Percentiles rank a stretch among this genome's conserved stretches.
phyloP scores from a whole-genome alignment of 2,329 filamentous ascomycete species.

The Geosmithia flava region DNA sequence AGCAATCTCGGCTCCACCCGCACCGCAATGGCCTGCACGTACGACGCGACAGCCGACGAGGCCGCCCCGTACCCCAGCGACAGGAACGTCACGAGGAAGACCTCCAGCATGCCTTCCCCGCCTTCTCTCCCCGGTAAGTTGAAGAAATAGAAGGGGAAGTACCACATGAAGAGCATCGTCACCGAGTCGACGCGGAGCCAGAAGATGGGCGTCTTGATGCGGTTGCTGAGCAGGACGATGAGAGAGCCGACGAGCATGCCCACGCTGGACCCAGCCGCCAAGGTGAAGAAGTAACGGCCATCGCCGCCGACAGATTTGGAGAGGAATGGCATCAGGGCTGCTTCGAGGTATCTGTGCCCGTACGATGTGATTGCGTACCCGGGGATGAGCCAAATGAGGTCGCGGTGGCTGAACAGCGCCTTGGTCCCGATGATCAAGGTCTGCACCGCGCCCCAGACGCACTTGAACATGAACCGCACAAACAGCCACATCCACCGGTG shows the following conservation, averaged over 20 bases:
- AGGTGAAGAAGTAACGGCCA: conserved; percentile 35
- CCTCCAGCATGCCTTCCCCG: too few species aligned
- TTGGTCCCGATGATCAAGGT: conserved; percentile 21
- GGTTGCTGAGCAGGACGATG: conserved; percentile 34
- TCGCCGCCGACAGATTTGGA: conserved; percentile 32
- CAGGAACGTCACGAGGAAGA: conserved; percentile 34
- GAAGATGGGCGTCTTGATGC: conserved; percentile 34
- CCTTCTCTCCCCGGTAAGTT: too few species aligned
- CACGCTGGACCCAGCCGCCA: conserved; percentile 36
- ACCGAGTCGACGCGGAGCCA: conserved; percentile 35
- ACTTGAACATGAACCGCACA: conserved; percentile 22
- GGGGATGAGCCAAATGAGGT: conserved; percentile 36
- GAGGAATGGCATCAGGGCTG: conserved; percentile 30
- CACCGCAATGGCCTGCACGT: conserved; percentile 35
- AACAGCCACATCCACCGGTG: conserved; percentile 5
- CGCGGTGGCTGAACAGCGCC: conserved; percentile 31
- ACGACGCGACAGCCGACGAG: conserved; percentile 35
- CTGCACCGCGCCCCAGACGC: background rate
- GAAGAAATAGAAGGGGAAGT: conserved; percentile 25
- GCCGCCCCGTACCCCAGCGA: conserved; percentile 38
- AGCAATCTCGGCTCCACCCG: conserved; percentile 27
- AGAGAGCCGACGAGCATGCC: conserved; percentile 35
- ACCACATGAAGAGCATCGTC: conserved; percentile 33
- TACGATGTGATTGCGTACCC: conserved; percentile 36
- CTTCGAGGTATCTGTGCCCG: conserved; percentile 36